phyloP scores from a whole-genome alignment of 2,329 filamentous ascomycete genomes.

The Fusarium citri region DNA sequence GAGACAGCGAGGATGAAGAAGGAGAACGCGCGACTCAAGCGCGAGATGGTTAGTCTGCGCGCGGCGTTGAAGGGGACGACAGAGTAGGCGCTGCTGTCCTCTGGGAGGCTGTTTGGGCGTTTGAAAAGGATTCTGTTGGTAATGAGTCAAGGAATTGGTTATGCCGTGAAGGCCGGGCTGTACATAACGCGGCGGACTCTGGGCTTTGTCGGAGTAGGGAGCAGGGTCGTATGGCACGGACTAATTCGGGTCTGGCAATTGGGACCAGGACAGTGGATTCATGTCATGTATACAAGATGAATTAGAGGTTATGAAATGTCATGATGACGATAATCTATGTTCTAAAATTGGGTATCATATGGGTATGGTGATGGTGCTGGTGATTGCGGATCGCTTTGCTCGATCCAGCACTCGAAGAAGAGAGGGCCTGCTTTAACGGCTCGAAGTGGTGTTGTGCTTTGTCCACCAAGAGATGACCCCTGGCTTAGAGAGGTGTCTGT shows the following conservation, averaged over 20 bases:
- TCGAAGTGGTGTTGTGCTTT: conserved; percentile 62
- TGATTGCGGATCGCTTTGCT: conserved; percentile 51
- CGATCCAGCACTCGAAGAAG: conserved; percentile 74
- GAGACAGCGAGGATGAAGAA: conserved; percentile 82
- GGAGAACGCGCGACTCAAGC: conserved; percentile 85
- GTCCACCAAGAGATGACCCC: conserved; percentile 50
- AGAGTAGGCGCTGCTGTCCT: conserved; percentile 48
- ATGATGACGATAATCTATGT: conserved; percentile 42
- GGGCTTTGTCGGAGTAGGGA: conserved; percentile 40
- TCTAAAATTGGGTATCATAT: conserved; percentile 21
- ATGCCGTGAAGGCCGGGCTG: conserved; percentile 34
- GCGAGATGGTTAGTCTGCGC: conserved; percentile 80
- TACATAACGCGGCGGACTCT: conserved; percentile 38
- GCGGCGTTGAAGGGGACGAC: conserved; percentile 62
- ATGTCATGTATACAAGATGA: conserved; percentile 39
- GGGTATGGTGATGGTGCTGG: neutral
- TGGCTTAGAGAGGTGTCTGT: conserved; percentile 47
- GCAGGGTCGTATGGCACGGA: conserved; percentile 33
- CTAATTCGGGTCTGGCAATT: conserved; percentile 40
- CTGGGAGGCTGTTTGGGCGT: conserved; percentile 37
- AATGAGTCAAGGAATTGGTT: conserved; percentile 32
- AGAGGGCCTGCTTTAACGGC: conserved; percentile 68
- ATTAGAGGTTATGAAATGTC: conserved; percentile 41
- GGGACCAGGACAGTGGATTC: conserved; percentile 26
- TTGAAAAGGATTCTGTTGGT: conserved; percentile 30